Base-by-base conservation (phyloP, 768 basidiomycete species). In the Leccinum olivaceopallidum region DNA sequence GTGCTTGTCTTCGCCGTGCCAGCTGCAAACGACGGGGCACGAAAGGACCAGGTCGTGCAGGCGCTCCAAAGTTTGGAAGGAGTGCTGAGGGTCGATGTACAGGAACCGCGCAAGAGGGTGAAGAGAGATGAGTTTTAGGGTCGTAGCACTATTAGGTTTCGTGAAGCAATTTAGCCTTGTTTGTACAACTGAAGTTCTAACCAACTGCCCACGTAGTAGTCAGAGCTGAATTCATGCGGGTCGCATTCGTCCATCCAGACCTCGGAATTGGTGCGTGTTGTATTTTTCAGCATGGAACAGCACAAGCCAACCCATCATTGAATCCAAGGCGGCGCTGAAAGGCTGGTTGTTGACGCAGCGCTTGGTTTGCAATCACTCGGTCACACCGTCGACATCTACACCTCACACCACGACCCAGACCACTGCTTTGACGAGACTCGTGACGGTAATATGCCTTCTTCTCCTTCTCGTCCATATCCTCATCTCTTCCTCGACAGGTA, bases 371-470 rank as follows among this genome's bases (percentile, higher is more conserved):
- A 98, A 72, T 77, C 82, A 9, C 80, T 87, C 6, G 96, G 95
- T 0, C 95, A 98, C 69, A 76, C 80, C 0, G 90, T 99, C 18
- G 86, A 90, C 66, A 85, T 98, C 24, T 97, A 94, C 75, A 98
- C 97, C 0, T 96, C 94, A 0, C 86, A 97, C 69, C 95, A 97
- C 73, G 89, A 99, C 68, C 83, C 86, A 0, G 77, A 80, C 14
- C 88, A 93, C 63, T 96, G 92, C 70, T 99, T 99, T 66, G 92
- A 94, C 55, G 97, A 99, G 77, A 98, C 97, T 0, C 79, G 83
- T 57, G 86, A 98, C 71, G 96, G 96, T 93, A 70, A 50, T 22
- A 4, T n/a, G 4, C 39, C 4, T 16, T 26, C 18, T 18, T 37
- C 18, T 0, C 24, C 9, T 26, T 20, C 10, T 18, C 32, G 1